A percentile compares a stretch with the other conserved stretches of the same genome.
Evolutionary conservation across 1,139 yeast species (phyloP).

Genomic region (Blastobotrys niveus): DNA sequence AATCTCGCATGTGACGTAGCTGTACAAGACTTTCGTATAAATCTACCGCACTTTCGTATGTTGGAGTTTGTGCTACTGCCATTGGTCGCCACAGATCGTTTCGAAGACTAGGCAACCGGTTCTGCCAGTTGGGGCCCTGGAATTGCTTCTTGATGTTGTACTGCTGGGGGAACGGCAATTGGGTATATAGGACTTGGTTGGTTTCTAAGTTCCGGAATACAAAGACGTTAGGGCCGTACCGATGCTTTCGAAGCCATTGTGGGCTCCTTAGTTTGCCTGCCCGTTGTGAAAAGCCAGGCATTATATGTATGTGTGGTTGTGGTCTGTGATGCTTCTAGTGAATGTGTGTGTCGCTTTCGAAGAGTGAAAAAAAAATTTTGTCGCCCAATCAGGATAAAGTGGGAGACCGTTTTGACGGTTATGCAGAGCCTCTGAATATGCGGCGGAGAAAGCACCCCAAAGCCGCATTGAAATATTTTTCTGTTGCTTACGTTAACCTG

Average conservation of each 20-base stretch:
- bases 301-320: not conserved
- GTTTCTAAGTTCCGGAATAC: constrained; percentile 78
- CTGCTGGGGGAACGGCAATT: constrained; percentile 56
- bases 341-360: not conserved
- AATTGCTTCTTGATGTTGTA: constrained; percentile 65
- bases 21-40: constrained; percentile 72
- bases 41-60: constrained; percentile 61
- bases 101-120: constrained; percentile 68
- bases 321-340: not conserved
- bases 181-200: constrained; percentile 87
- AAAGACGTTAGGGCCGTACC: constrained; percentile 76
- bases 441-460: too few species aligned
- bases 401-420: too few species aligned
- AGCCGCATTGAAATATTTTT: too few species aligned
- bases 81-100: constrained; percentile 86
- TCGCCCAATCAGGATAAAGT: not conserved
- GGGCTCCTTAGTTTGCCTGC: constrained; percentile 24
- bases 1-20: constrained; percentile 68
- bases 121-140: constrained; percentile 80
- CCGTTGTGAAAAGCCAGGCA: constrained; percentile 16
- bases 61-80: constrained; percentile 72
- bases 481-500: too few species aligned
- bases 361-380: not conserved
- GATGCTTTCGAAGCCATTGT: constrained; percentile 46
- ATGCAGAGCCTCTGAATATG: too few species aligned